These are phyloP conservation scores for Piloderma croceum DNA, from an alignment of 768 basidiomycete genomes.

Conservation along the genomic window DNA sequence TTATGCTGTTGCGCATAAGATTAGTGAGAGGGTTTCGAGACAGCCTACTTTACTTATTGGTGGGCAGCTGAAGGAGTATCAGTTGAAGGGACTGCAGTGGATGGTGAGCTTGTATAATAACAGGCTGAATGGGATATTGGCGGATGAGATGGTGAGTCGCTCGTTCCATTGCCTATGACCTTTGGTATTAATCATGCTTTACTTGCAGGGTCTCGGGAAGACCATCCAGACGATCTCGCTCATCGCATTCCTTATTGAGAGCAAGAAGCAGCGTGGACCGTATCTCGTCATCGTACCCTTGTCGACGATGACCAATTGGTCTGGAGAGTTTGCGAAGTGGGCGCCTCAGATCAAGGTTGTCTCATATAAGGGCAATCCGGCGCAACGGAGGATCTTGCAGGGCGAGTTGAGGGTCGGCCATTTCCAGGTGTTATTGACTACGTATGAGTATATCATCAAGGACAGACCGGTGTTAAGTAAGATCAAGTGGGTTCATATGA, in stretches of 20 bases:
- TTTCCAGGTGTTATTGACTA: slow-evolving; percentile 91
- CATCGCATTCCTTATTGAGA: slow-evolving; percentile 90
- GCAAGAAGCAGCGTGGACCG: slow-evolving; percentile 85
- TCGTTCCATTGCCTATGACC: slow-evolving; percentile 3
- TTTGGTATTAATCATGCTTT: slow-evolving; percentile 9
- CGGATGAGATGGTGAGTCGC: slow-evolving; percentile 88
- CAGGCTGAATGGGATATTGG: slow-evolving; percentile 88
- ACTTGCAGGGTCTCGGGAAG: slow-evolving; percentile 80
- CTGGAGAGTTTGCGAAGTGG: slow-evolving; percentile 96
- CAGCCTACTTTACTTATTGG: slow-evolving; percentile 77
- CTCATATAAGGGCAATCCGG: slow-evolving; percentile 89
- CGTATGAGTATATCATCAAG: slow-evolving; percentile 97
- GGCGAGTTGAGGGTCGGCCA: slow-evolving; percentile 69
- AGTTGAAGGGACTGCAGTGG: slow-evolving; percentile 94
- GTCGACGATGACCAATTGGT: slow-evolving; percentile 97
- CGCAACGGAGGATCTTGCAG: slow-evolving; percentile 74
- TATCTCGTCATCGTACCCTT: slow-evolving; percentile 95
- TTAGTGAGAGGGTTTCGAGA: slow-evolving; percentile 75
- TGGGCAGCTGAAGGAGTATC: slow-evolving; percentile 91
- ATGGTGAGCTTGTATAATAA: slow-evolving; percentile 99
- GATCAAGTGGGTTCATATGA: slow-evolving; percentile 96
- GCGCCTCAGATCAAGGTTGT: slow-evolving; percentile 76
- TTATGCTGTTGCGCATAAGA: slow-evolving; percentile 90
- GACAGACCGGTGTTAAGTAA: slow-evolving; percentile 87
- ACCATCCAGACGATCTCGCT: slow-evolving; percentile 94